Percentiles rank a stretch among this genome's conserved stretches.
Conservation (phyloP, 768 basidiomycete genomes). For the Rubroboletus pulcherrimus region DNA sequence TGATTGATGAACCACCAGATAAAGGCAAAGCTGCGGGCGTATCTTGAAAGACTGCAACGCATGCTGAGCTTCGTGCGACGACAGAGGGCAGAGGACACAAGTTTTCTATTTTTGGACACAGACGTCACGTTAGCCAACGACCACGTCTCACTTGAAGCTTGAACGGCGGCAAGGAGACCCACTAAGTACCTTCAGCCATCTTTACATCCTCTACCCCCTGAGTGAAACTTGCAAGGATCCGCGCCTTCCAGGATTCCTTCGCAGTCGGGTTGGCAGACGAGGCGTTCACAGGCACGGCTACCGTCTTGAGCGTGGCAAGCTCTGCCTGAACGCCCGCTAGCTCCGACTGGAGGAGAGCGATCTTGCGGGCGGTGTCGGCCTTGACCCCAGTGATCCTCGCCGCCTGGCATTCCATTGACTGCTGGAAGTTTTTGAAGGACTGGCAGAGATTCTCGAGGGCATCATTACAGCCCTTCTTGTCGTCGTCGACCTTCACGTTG, state of each 20-base stretch:
- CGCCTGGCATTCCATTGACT: constrained; percentile 11
- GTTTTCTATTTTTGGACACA: not conserved
- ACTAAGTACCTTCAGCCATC: constrained; percentile 4
- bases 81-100: not conserved
- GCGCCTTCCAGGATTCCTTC: constrained; percentile 1
- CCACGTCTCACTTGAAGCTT: not conserved
- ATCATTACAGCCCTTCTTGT: constrained; percentile 6
- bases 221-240: not conserved
- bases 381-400: constrained; percentile 13
- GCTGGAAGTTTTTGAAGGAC: constrained; percentile 1
- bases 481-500: not conserved
- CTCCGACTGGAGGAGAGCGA: constrained; percentile 14
- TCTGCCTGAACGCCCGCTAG: constrained; percentile 7
- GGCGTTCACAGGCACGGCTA: not conserved
- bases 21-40: not conserved
- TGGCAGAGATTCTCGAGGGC: constrained; percentile 1
- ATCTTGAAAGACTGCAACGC: not conserved
- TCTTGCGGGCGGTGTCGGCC: constrained; percentile 17
- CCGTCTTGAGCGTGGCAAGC: constrained; percentile 8
- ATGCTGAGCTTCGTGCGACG: not conserved
- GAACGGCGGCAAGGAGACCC: not conserved
- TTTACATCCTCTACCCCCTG: not conserved
- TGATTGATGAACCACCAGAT: not conserved
- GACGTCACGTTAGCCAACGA: not conserved
- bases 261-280: not conserved